These are phyloP conservation scores for Pleurostoma richardsiae DNA, from an alignment of 2,329 filamentous ascomycete genomes.

Conservation along the genomic window DNA sequence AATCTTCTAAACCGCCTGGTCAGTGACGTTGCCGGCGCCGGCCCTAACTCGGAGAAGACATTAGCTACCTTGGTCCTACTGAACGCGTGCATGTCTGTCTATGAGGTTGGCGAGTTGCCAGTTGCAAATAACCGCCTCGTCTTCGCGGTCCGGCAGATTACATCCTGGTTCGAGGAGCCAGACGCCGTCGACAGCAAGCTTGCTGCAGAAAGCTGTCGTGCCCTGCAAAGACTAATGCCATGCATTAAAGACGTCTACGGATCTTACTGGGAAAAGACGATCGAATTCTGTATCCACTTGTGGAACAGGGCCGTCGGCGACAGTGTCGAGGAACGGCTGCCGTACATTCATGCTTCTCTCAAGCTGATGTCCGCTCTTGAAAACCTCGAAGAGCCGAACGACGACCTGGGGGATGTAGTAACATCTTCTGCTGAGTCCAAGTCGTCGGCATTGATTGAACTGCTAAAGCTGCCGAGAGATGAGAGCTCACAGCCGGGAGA, in stretches of 20 bases:
- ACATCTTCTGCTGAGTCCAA: conserved; percentile 52
- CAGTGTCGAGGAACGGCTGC: conserved; percentile 42
- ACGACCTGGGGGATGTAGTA: conserved; percentile 76
- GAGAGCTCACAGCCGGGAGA: conserved; percentile 58
- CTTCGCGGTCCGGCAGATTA: conserved; percentile 76
- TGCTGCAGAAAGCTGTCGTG: conserved; percentile 48
- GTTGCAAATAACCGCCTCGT: conserved; percentile 66
- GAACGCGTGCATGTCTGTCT: conserved; percentile 46
- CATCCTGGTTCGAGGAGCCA: conserved; percentile 60
- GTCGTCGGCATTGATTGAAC: conserved; percentile 52
- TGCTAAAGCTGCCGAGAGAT: conserved; percentile 52
- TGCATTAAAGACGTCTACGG: conserved; percentile 80
- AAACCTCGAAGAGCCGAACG: conserved; percentile 67
- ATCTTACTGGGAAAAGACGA: conserved; percentile 70
- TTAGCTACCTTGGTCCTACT: conserved; percentile 47
- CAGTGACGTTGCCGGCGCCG: conserved; percentile 52
- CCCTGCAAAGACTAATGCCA: conserved; percentile 60
- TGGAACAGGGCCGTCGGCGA: conserved; percentile 47
- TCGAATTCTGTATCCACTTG: conserved; percentile 53
- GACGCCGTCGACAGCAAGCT: conserved; percentile 37
- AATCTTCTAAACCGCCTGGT: conserved; percentile 56
- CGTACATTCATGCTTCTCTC: conserved; percentile 67
- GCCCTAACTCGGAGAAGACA: conserved; percentile 35
- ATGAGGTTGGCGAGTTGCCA: conserved; percentile 46
- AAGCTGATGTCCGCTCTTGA: conserved; percentile 63